phyloP scores from a whole-genome alignment of 176 grass and related monocot species.

The Olyra latifolia region DNA sequence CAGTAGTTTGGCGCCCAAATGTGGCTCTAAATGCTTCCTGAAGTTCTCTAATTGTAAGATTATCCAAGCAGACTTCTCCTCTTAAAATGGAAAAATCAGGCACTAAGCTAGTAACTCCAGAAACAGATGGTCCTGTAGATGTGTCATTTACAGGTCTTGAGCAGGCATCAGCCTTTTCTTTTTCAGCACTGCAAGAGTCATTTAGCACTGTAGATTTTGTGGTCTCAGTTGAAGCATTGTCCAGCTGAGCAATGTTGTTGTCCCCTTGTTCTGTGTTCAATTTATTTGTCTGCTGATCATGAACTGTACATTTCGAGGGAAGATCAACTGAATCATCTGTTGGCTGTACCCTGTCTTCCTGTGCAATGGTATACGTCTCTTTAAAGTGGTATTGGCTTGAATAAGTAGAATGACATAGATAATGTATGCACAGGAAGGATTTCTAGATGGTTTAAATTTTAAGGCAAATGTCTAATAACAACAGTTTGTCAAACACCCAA shows the following conservation, averaged over 20 bases:
- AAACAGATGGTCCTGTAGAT: conserved; percentile 48
- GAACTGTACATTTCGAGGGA: conserved; percentile 34
- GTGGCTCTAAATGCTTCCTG: conserved; percentile 92
- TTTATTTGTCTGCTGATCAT: conserved; percentile 30
- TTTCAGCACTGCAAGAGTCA: conserved; percentile 53
- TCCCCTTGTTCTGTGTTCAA: conserved; percentile 31
- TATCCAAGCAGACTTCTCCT: conserved; percentile 81
- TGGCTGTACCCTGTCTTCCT: conserved; percentile 52
- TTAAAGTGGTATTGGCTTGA: conserved; percentile 28
- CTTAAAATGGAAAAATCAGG: conserved; percentile 91
- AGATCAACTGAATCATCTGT: conserved; percentile 45
- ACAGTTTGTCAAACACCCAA: conserved; percentile 6
- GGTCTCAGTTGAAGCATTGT: conserved; percentile 58
- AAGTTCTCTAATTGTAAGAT: conserved; percentile 92
- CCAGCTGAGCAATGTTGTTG: conserved; percentile 37
- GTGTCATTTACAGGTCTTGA: conserved; percentile 46
- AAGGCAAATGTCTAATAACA: conserved; percentile 4
- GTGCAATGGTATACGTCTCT: conserved; percentile 43
- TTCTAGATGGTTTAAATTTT: not conserved
- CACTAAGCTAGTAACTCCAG: conserved; percentile 53
- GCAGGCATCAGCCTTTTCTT: conserved; percentile 63
- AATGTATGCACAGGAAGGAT: not conserved
- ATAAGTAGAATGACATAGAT: conserved; percentile 22
- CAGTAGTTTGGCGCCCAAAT: conserved; percentile 90
- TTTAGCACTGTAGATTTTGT: conserved; percentile 61